Base-by-base conservation (phyloP, 495 filamentous ascomycete genomes). In the Penicillium cosmopolitanum region DNA sequence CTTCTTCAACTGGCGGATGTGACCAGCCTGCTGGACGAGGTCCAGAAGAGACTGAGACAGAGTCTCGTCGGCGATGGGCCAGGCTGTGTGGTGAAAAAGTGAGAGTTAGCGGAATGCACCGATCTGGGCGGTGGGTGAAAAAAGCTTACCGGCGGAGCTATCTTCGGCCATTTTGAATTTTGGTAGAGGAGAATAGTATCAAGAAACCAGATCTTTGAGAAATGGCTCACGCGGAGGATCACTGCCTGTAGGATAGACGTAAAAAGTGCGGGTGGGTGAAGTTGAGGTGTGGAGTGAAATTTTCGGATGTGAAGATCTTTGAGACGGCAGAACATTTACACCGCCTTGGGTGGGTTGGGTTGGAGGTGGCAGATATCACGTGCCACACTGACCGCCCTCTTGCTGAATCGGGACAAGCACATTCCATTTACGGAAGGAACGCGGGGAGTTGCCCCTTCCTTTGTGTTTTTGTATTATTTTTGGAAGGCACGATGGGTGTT, bases 31-130 rank as follows among this genome's bases (percentile, higher is more conserved):
- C 79, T 97, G 94, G 40, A 97, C 83, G 33, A 96, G 83, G 67
- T 96, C 92, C 36, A 96, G 82, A 56, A 96, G 85, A 35, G 69
- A 89, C 85, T 84, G 92, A 84, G 87, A 77, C n/a, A 96, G 83
- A 55, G 81, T 80, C 63, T 84, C 79, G 68, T 97, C 95, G 73
- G 94, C 94, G 68, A 96, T 78, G 63, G 94, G 94, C 90, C 92
- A 97, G 66, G 94, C 94, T 87, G 66, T 21, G 19, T 21, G 67
- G 67, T 60, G 16, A 44, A 9, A n/a, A 44, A 44, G 13, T 55
- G 18, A 36, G 34, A n/a, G 36, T 38, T 38, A 13, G 36, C 10
- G 28, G 5, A 31, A 31, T 7, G 28, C 28, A 31, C 28, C 6
- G 28, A 31, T 6, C 1, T 31, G 28, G 8, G 36, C 16, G 43